Base-by-base conservation (phyloP, 2,329 filamentous ascomycete genomes). In the Curvularia eragrostidis region DNA sequence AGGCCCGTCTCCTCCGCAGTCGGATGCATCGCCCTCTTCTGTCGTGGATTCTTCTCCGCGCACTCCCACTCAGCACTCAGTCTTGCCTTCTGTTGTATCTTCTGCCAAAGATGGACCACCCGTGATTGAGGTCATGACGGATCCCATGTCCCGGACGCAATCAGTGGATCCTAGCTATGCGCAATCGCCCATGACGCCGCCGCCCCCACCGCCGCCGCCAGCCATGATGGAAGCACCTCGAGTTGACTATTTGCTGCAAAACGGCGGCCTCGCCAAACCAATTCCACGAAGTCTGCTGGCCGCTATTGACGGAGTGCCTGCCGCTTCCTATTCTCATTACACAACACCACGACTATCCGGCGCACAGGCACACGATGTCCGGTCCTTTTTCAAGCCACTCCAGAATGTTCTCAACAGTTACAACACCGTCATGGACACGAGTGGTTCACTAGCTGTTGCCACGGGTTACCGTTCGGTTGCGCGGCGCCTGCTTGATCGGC, bases 391-490 rank as follows among this genome's bases (percentile, higher is more conserved):
- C 72, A 86, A 89, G 4, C 91, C 92, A 0, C 91, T 95, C 65
- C 90, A 91, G 74, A 89, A 87, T 62, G 83, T 97, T 2, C 83
- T 99, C 21, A 90, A 96, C 65, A 90, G 96, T 70, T 98, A 97
- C 73, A 86, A 89, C 62, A 84, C 86, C 3, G 93, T 99, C 3
- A 83, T 98, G 62, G 81, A 84, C 41, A 93, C 90, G 62, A 91
- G 90, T 67, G 95, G 95, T 3, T 98, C 94, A 0, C 81, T 99
- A 5, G 95, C 95, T 2, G 95, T 98, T 1, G 95, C 95, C 15
- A 98, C 94, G 0, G 95, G 95, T 5, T 97, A 98, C 75, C 88
- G 91, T 52, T 97, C 94, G 0, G 91, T 98, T n/a, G 95, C 95
- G 3, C 88, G 95, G 5, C 87, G 93, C 50, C 80, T 98, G 23